A percentile compares a stretch with the other conserved stretches of the same genome.
These are phyloP conservation scores for Russula sp. DNA, from an alignment of 768 basidiomycete species.

Conservation along the genomic window DNA sequence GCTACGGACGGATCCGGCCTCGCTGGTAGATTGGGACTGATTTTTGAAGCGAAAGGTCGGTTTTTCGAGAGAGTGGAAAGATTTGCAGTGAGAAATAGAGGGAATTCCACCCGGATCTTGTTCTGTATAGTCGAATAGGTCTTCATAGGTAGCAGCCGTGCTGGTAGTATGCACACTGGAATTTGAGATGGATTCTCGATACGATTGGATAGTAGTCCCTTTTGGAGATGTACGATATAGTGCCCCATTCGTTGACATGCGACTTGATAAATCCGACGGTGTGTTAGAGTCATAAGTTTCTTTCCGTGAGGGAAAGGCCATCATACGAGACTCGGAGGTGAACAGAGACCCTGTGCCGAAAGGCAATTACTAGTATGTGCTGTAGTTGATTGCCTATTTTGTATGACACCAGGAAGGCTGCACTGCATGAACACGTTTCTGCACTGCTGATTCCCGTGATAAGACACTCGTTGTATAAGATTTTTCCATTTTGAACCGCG, in stretches of 20 bases:
- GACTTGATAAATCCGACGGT: not conserved
- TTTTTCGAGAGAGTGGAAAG: too few species aligned
- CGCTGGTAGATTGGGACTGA: conserved; percentile 40
- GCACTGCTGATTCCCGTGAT: too few species aligned
- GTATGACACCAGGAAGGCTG: too few species aligned
- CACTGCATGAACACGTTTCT: too few species aligned
- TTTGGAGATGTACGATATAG: not conserved
- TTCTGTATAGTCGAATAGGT: not conserved
- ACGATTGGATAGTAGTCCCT: not conserved
- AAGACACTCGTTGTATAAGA: too few species aligned
- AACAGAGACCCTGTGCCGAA: not conserved
- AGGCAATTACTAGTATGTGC: not conserved
- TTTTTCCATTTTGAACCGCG: too few species aligned
- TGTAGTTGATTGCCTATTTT: too few species aligned
- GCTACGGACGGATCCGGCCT: conserved; percentile 31
- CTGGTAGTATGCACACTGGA: not conserved
- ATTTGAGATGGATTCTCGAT: not conserved
- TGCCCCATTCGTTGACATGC: not conserved
- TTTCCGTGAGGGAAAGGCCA: not conserved
- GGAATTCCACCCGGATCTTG: not conserved
- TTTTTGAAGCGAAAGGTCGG: not conserved
- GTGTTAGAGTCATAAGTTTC: not conserved
- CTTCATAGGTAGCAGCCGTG: not conserved
- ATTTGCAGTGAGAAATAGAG: too few species aligned
- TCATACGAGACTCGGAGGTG: not conserved